Evolutionary conservation across 805 yeast species (phyloP), one percentile per base, ranked within the genome.

Genomic region (Candida sakaeoensis): DNA sequence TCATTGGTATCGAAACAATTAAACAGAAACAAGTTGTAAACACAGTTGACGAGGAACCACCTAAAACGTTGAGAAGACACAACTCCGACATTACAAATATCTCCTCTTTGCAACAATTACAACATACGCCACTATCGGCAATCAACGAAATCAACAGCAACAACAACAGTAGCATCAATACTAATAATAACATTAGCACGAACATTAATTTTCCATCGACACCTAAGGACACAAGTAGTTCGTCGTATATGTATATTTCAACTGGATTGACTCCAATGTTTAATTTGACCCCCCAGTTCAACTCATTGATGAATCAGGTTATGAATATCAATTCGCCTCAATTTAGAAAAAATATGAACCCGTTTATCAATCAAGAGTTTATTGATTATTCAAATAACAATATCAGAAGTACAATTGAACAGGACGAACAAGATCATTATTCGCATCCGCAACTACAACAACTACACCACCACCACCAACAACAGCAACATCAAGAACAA

Each of bases 201-300:
- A 14, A 43, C 42, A 13, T 33, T 5, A 19, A 24, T 15, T 17
- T 48, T 33, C 70, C 70, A 0, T 66, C 60, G 45, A 65, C 72
- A 8, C 72, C 71, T 8, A 59, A 56, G 40, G 68, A 61, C 12
- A 54, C 55, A 40, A 8, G 8, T 6, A 26, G n/a, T 13, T 13
- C 32, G 5, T 28, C 32, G 5, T 55, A 50, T 34, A 37, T 50
- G 35, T 44, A 47, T 13, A 51, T 51, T 41, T 41, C 52, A 13
- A 56, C 60, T 12, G 67, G 67, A 4, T 51, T 60, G 26, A 61
- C 68, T 1, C 68, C 68, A 4, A 40, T 44, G 24, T 61, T 55
- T 49, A 64, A 61, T 47, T 55, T 64, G 40, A 66, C 70, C 12
- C 70, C 72, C 5, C 70, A 62, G 43, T 61, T 65, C 54, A 65